Conservation (phyloP, 805 yeast species). For the Pichia occidentalis region DNA sequence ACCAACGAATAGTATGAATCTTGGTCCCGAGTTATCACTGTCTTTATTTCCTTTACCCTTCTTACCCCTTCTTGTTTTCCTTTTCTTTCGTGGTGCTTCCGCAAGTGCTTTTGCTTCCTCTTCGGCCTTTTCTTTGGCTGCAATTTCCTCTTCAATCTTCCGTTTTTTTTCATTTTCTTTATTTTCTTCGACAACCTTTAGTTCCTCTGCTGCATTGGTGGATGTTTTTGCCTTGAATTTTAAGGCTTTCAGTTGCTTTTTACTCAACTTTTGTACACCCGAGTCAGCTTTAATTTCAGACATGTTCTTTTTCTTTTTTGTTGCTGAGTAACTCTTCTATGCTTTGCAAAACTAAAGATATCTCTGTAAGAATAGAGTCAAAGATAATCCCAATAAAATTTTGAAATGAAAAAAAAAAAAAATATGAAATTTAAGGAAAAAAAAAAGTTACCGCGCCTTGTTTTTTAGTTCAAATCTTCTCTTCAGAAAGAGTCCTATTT, state of each 20-base stretch:
- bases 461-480: not conserved
- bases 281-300: constrained; percentile 8
- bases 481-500: not conserved
- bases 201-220: constrained; percentile 32
- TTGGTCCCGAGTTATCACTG: constrained; percentile 37
- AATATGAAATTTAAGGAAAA: not conserved
- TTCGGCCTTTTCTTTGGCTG: constrained; percentile 22
- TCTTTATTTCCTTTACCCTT: constrained; percentile 47
- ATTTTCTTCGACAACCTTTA: constrained; percentile 24
- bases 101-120: constrained; percentile 21
- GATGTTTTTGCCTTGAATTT: constrained; percentile 40
- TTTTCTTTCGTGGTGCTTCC: constrained; percentile 40
- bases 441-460: constrained; percentile 10
- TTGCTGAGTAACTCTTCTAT: too few relatives aligned
- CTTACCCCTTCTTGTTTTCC: constrained; percentile 75
- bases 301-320: constrained; percentile 1
- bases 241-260: constrained; percentile 58
- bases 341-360: too few relatives aligned
- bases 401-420: constrained; percentile 4
- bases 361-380: too few relatives aligned
- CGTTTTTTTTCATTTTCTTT: constrained; percentile 16
- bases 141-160: constrained; percentile 24
- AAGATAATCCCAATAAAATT: not conserved
- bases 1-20: constrained; percentile 85
- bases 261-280: constrained; percentile 44